Evolutionary conservation across 345 rosid species (phyloP).

Genomic region (Iberis pinnata): DNA sequence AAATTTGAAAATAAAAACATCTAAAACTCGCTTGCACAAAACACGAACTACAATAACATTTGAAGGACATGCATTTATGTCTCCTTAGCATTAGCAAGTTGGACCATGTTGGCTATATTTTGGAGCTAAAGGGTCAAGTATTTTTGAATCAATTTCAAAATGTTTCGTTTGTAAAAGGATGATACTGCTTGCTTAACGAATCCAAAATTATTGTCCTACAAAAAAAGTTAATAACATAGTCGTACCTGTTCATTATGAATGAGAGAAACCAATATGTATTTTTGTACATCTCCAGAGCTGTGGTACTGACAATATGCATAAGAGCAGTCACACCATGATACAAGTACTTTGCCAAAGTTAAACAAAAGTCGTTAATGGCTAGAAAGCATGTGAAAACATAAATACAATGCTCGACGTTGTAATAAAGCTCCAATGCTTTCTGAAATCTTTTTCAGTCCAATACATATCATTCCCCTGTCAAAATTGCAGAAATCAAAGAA

Average conservation of each 20-base stretch:
- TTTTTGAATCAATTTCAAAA: conserved; percentile 87
- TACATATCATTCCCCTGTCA: conserved; percentile 89
- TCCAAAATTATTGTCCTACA: conserved; percentile 90
- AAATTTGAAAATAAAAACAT: conserved; percentile 4
- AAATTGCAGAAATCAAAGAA: background rate
- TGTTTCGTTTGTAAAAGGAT: conserved; percentile 89
- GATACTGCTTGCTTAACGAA: conserved; percentile 86
- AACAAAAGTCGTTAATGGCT: background rate
- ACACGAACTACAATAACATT: conserved; percentile 47
- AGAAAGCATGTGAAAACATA: conserved; percentile 5
- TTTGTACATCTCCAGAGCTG: conserved; percentile 66
- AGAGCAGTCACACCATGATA: conserved; percentile 89
- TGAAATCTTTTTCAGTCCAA: conserved; percentile 69
- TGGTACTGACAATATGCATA: conserved; percentile 59
- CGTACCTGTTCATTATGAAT: conserved; percentile 75
- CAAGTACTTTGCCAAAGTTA: conserved; percentile 14
- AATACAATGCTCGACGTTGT: conserved; percentile 41
- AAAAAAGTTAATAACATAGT: background rate
- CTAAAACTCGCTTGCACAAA: conserved; percentile 8
- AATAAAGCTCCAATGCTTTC: conserved; percentile 91
- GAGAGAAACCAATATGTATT: conserved; percentile 79
- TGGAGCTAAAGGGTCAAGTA: conserved; percentile 91
- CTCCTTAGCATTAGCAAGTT: conserved; percentile 67
- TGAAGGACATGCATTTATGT: conserved; percentile 98
- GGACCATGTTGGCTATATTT: conserved; percentile 84